phyloP scores from a whole-genome alignment of 164 flowering plant genomes.

The Magnolia officinalis region DNA sequence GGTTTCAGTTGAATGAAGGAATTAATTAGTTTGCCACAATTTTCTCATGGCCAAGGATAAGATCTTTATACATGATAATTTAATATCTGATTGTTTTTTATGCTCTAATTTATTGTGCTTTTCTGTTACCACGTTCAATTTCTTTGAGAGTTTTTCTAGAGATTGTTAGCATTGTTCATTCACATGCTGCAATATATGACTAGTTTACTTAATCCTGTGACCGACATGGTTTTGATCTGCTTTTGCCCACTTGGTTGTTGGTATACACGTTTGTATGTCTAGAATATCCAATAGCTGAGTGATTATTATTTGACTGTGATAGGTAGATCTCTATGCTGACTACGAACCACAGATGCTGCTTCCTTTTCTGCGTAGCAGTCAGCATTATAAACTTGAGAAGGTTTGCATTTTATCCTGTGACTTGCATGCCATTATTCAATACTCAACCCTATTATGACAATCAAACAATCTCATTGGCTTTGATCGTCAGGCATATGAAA shows the following conservation, averaged over 20 bases:
- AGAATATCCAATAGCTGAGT: not conserved
- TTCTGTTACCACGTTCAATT: not conserved
- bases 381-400: conserved; percentile 93
- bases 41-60: not conserved
- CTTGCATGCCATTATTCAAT: not conserved
- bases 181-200: not conserved
- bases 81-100: not conserved
- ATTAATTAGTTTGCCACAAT: not conserved
- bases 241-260: not conserved
- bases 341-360: conserved; percentile 83
- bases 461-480: conserved; percentile 10
- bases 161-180: not conserved
- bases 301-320: conserved; percentile 8
- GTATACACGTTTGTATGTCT: not conserved
- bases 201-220: not conserved
- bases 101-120: not conserved
- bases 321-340: conserved; percentile 98
- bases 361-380: conserved; percentile 96
- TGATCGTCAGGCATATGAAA: conserved; percentile 74
- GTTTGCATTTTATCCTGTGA: conserved; percentile 29
- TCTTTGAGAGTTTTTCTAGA: not conserved
- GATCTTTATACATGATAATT: too few relatives aligned
- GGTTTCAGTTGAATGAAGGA: not conserved
- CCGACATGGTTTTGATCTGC: not conserved
- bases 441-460: conserved; percentile 24